Percentiles rank a stretch among this genome's conserved stretches.
Evolutionary conservation across 495 filamentous ascomycete genomes (phyloP).

Genomic region (Articulospora tetracladia): DNA sequence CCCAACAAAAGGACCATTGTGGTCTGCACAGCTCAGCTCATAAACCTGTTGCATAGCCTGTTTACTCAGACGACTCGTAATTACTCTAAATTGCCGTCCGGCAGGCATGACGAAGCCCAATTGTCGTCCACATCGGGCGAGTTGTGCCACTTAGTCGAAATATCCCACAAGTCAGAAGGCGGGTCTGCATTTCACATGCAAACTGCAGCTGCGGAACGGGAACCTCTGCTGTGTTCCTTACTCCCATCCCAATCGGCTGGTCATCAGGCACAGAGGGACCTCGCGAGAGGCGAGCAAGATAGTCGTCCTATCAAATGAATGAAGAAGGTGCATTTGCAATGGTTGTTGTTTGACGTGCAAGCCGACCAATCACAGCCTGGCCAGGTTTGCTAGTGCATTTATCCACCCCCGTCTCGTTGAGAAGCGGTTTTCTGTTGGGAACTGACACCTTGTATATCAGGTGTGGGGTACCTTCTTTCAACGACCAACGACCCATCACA

Average conservation of each 20-base stretch:
- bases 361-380: neutral
- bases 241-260: conserved; percentile 9
- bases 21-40: conserved; percentile 1
- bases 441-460: neutral
- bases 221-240: neutral
- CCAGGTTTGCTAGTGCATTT: neutral
- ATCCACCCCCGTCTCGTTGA: neutral
- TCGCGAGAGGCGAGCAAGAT: neutral
- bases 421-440: neutral
- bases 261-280: conserved; percentile 11
- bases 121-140: neutral
- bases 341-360: neutral
- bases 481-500: neutral
- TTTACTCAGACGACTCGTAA: neutral
- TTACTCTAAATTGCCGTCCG: neutral
- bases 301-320: neutral
- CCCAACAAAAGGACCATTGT: neutral
- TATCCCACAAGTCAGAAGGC: neutral
- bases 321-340: neutral
- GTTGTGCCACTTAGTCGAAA: neutral
- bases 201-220: conserved; percentile 16
- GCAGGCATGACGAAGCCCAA: neutral
- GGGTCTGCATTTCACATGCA: conserved; percentile 14
- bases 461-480: neutral
- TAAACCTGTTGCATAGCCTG: neutral